Conservation (phyloP, 345 rosid genomes). For the Cochlearia excelsa region DNA sequence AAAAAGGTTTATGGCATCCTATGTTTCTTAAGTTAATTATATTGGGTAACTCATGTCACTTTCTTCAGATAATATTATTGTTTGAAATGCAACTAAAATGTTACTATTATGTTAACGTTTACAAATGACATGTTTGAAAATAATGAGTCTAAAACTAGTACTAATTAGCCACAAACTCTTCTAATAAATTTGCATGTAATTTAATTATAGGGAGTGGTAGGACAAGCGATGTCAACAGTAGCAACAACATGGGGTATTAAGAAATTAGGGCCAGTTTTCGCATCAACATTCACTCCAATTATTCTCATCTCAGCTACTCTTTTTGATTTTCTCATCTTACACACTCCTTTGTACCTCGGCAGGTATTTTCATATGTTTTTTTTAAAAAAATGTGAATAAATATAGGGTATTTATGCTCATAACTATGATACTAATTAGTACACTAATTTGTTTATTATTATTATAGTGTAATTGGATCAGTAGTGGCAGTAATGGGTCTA, state of each 20-base stretch:
- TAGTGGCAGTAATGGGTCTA: conserved; percentile 55
- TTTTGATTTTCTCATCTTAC: conserved; percentile 62
- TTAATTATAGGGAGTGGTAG: conserved; percentile 59
- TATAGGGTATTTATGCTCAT: no score
- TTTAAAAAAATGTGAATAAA: no score
- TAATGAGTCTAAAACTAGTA: neutral
- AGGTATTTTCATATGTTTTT: conserved; percentile 37
- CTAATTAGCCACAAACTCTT: no score
- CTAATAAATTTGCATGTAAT: no score
- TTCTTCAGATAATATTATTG: neutral
- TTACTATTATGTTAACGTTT: neutral
- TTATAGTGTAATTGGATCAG: conserved; percentile 62
- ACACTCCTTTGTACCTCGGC: conserved; percentile 59
- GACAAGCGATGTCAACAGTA: conserved; percentile 71
- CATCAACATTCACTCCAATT: conserved; percentile 62
- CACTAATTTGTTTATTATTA: neutral
- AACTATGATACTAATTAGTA: no score
- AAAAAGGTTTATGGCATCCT: neutral
- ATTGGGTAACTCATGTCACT: neutral
- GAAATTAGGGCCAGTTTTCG: conserved; percentile 66
- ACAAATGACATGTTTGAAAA: neutral
- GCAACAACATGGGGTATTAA: conserved; percentile 75
- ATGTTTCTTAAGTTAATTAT: conserved; percentile 4
- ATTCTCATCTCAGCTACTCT: conserved; percentile 57
- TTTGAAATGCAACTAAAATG: neutral